Evolutionary conservation across 129 eudicot genomes (phyloP), one percentile per base, ranked within the genome.

Genomic region (Pulicaria dysenterica): DNA sequence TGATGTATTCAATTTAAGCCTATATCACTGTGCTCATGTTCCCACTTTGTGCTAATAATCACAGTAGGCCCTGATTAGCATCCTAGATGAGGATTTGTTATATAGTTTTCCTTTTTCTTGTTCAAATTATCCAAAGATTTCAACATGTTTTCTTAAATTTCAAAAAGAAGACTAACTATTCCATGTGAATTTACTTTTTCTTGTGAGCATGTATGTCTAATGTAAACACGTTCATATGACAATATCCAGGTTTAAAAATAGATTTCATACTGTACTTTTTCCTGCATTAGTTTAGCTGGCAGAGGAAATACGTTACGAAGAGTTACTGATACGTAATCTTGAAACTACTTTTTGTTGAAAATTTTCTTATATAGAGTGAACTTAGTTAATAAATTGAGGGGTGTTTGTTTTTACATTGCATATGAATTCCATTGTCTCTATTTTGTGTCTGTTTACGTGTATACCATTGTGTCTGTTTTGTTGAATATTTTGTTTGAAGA

Each of bases 31-130:
- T 58, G 3, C 31, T 9, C 62, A 59, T 51, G 62, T 74, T 79
- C 60, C 65, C 75, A 70, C 78, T 74, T n/a, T 74, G 31, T 48
- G 61, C 68, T 47, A 48, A 67, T 82, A 11, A 82, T 77, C 72
- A 77, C 76, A 66, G 66, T 47, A 44, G 72, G 82, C 67, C 71
- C 58, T 51, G 39, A 45, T 50, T 74, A 60, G 64, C 69, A 64
- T 60, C 58, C 67, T 75, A 41, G 44, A 81, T 70, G 67, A 67
- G 53, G 48, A 75, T 72, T 49, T 14, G 3, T 63, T 67, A 53
- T 61, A 46, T 58, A 11, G 9, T 48, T n/a, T 43, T 7, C 37
- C 9, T n/a, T 45, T 8, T 41, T 37, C 73, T 34, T 31, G 43
- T 68, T 76, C 70, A 76, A 76, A 79, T 51, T 73, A 73, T 42